Base-by-base conservation (phyloP, 306 rosid genomes). In the Herpetospermum pedunculosum region DNA sequence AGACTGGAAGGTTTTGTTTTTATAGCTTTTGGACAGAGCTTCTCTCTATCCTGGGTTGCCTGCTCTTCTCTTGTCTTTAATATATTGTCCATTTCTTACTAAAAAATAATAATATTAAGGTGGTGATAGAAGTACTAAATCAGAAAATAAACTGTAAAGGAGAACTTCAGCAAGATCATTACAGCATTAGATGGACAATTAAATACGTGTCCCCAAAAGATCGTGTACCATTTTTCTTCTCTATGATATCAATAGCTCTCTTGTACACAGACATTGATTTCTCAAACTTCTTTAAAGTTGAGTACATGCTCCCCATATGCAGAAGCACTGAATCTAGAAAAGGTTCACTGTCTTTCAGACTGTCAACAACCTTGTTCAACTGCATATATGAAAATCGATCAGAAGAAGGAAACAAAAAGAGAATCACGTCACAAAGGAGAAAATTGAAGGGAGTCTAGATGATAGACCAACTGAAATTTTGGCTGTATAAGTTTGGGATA, bases 301-400 rank as follows among this genome's bases (percentile, higher is more conserved):
- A 84, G 81, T 80, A 91, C 96, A 94, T 86, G 75, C 95, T 89
- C 72, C 97, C 97, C 97, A 94, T 91, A 82, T 94, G 98, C 87
- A 88, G 79, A 32, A 94, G 91, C 76, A 94, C 87, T 18, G 89
- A 84, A 87, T 88, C 95, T 77, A 89, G 79, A 80, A 74, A 83
- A 1, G 84, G 90, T 62, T 81, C 92, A 53, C 81, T 84, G 77
- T 91, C 91, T 82, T 83, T 83, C 79, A 91, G 84, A 77, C 76
- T 77, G 58, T 81, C 84, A 67, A 94, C 90, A 77, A 94, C 82
- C 81, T 83, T 92, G 75, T 70, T 78, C 91, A 94, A 83, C 97
- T 93, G 85, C 88, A 82, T 34, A 35, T 63, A 75, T 26, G 32
- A 78, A 38, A 81, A 73, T 60, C 59, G 26, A 69, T 21, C 25